Base-by-base conservation (phyloP, 2,329 filamentous ascomycete species). In the Ceratocystis papillata region DNA sequence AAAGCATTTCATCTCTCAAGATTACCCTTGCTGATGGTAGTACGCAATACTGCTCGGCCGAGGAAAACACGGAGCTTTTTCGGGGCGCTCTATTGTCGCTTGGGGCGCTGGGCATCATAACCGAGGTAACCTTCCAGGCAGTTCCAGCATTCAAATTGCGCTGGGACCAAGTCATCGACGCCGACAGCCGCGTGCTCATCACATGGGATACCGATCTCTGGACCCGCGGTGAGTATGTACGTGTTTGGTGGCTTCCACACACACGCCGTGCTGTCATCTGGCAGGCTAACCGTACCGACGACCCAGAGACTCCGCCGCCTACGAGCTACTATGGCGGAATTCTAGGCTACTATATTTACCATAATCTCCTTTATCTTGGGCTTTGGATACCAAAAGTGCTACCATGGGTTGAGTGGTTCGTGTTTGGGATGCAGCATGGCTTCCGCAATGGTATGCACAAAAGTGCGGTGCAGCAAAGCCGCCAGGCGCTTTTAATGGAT, bases 241-340 rank as follows among this genome's bases (percentile, higher is more conserved):
- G 94, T 33, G 90, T 96, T 33, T 99, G 94, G 93, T 99, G 94
- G 94, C 86, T 96, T 73, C 94, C 94, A 0, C 96, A 97, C 77
- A 90, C 89, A 73, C 84, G 90, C 66, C 84, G 90, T 59, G 90
- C 90, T 0, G 89, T 97, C 61, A 83, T 95, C 59, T 99, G 94
- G 94, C 83, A 84, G 50, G 94, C 91, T n/a, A 82, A 90, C 61
- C 88, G 88, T 74, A 90, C 89, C 0, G 78, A 83, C 7, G 83
- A 87, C 66, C 79, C 84, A 0, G 76, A 81, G 50, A 77, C 77
- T 17, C 77, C 83, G 5, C 85, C 88, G 1, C 81, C 82, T 1
- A 79, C 77, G 65, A 88, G 83, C 71, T 96, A 90, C 78, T 96
- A 96, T 72, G 92, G 92, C 68, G 87, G 87, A 61, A 78, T 80